Base-by-base conservation (phyloP, 2,329 filamentous ascomycete genomes). In the Sclerotinia sclerotiorum region DNA sequence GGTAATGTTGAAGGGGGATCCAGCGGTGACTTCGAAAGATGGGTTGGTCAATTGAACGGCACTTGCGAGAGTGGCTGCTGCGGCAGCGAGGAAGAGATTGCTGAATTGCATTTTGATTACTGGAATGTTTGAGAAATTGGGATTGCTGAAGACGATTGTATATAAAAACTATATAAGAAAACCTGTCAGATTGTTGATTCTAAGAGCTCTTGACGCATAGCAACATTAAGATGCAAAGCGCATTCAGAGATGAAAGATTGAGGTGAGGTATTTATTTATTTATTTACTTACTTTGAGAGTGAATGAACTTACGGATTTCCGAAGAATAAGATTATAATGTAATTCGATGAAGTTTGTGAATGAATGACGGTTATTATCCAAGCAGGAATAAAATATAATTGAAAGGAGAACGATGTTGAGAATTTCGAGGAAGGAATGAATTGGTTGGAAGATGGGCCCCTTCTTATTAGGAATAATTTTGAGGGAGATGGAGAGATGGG, bases 91-190 rank as follows among this genome's bases (percentile, higher is more conserved):
- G 62, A 76, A 68, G 67, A 73, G n/a, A 57, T 54, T 72, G 35
- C 71, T 69, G 74, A 76, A 76, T 70, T 74, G 72, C 76, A 78
- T 78, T 61, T 74, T 76, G 55, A 65, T 44, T 32, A 56, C 17
- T 65, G 8, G 24, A 8, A 27, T 44, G 24, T 54, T 65, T 70
- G 69, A 35, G 67, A 68, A 60, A 35, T 44, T 68, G 35, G 21
- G 8, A 60, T 46, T 46, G 24, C n/a, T 32, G 0, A 64, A 55
- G 51, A n/a, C 6, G 24, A n/a, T 65, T 56, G 46, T 21, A 0
- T 35, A 13, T 62, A 35, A 11, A 51, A 32, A 62, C 60, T 63
- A 32, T 21, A 21, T 2, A 19, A 42, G 46, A 27, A 24, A 57
- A 11, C 1, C 11, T 35, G 46, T 63, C 3, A 63, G 62, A 19